These are phyloP conservation scores for Micractinium conductrix DNA, from an alignment of 139 green algal species.

Conservation along the genomic window DNA sequence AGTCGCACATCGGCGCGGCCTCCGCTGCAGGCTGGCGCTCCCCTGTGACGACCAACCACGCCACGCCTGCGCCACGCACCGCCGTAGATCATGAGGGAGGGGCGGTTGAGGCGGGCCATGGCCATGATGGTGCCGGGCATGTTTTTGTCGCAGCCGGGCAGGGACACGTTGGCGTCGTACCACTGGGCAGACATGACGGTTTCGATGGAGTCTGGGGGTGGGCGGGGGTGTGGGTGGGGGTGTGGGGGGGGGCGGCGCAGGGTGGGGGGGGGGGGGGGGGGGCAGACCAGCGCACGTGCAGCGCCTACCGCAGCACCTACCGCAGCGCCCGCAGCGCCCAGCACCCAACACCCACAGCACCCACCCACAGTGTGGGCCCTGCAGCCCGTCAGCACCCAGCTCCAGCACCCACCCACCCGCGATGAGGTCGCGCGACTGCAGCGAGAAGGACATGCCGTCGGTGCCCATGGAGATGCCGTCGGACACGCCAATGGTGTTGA, in stretches of 20 bases:
- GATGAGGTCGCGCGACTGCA: slow-evolving; percentile 92
- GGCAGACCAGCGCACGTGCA: no score
- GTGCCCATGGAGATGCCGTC: slow-evolving; percentile 99
- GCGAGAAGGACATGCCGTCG: slow-evolving; percentile 95
- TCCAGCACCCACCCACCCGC: slow-evolving; percentile 48
- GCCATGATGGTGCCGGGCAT: slow-evolving; percentile 98
- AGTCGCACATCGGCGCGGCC: no score
- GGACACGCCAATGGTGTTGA: slow-evolving; percentile 94
- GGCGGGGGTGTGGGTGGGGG: no score
- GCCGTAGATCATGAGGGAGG: slow-evolving; percentile 97
- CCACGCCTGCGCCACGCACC: background rate
- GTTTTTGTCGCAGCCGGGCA: slow-evolving; percentile 98
- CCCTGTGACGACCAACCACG: no score
- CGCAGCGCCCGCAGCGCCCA: no score
- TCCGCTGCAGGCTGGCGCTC: no score
- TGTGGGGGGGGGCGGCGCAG: no score
- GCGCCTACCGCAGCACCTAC: no score
- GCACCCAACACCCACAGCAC: no score
- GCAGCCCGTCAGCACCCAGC: background rate
- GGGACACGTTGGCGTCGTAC: slow-evolving; percentile 92
- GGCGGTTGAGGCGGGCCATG: slow-evolving; percentile 95
- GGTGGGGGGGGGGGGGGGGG: no score
- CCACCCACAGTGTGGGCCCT: no score
- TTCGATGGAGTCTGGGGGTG: slow-evolving; percentile 87
- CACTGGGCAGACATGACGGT: slow-evolving; percentile 97